phyloP scores from a whole-genome alignment of 2,329 filamentous ascomycete species.

The Periconia sp. region DNA sequence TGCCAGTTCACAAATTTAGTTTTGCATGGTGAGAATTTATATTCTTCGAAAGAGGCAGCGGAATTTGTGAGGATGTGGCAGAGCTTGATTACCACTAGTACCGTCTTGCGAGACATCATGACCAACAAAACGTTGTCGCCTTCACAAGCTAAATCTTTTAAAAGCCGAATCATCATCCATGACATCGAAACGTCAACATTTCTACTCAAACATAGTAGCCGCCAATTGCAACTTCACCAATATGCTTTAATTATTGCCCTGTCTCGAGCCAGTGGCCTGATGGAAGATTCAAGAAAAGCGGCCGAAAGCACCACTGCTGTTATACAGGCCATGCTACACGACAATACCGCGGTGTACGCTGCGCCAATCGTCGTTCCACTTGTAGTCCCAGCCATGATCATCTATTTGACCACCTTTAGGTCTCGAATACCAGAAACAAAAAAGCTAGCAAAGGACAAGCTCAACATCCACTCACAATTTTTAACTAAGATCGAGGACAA shows the following conservation, averaged over 20 bases:
- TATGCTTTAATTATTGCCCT: slow-evolving; percentile 10
- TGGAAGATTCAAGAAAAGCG: slow-evolving; percentile 3
- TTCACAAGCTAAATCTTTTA: neutral
- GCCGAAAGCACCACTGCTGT: slow-evolving; percentile 7
- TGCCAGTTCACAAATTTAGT: slow-evolving; percentile 4
- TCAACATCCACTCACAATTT: slow-evolving; percentile 9
- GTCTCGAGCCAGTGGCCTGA: neutral
- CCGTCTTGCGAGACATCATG: slow-evolving; percentile 10
- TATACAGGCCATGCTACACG: slow-evolving; percentile 2
- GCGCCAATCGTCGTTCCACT: slow-evolving; percentile 12
- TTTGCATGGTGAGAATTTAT: slow-evolving; percentile 6
- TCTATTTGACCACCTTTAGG: slow-evolving; percentile 6
- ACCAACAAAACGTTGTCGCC: slow-evolving; percentile 7
- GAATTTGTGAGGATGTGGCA: slow-evolving; percentile 10
- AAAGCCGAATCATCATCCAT: neutral
- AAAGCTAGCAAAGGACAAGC: neutral
- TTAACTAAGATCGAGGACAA: slow-evolving; percentile 12
- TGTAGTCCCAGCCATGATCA: slow-evolving; percentile 14
- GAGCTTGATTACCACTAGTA: slow-evolving; percentile 5
- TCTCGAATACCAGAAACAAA: neutral
- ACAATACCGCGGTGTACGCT: slow-evolving; percentile 1
- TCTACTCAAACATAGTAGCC: slow-evolving; percentile 6
- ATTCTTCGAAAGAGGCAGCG: slow-evolving; percentile 5
- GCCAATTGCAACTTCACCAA: slow-evolving; percentile 13
- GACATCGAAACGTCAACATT: neutral